Conservation (phyloP, 2,329 filamentous ascomycete species). For the Penicillium sp. region DNA sequence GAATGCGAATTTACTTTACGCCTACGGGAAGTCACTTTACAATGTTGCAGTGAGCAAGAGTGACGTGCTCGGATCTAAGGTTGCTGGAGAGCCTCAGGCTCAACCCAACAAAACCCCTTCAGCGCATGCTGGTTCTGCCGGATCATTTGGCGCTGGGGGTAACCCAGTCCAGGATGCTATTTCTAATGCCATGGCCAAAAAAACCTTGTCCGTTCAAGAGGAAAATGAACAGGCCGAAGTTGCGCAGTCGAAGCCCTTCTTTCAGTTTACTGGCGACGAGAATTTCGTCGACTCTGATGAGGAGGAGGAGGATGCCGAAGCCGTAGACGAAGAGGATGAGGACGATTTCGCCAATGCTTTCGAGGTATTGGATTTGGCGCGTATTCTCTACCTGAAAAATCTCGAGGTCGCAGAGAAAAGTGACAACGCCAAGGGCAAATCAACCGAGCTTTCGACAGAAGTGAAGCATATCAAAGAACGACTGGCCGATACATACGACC, state of each 20-base stretch:
- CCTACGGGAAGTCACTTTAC: conserved; percentile 91
- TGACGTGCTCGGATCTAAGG: conserved; percentile 85
- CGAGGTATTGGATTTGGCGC: conserved; percentile 63
- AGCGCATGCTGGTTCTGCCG: conserved; percentile 35
- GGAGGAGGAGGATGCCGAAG: conserved; percentile 46
- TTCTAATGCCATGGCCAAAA: conserved; percentile 20
- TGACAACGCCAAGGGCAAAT: conserved; percentile 49
- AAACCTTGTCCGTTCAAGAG: conserved; percentile 13
- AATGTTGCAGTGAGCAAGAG: conserved; percentile 92
- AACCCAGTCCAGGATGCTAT: conserved; percentile 29
- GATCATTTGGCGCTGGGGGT: conserved; percentile 16
- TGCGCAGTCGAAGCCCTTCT: conserved; percentile 61
- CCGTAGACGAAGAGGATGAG: conserved; percentile 58
- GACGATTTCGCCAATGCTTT: conserved; percentile 66
- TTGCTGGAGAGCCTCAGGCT: conserved; percentile 59
- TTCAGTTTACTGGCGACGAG: conserved; percentile 92
- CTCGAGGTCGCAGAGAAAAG: conserved; percentile 51
- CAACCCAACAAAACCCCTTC: conserved; percentile 52
- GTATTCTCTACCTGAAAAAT: conserved; percentile 59
- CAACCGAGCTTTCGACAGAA: conserved; percentile 40
- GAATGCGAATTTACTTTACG: conserved; percentile 91
- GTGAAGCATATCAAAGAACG: conserved; percentile 73
- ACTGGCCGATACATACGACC: conserved; percentile 87
- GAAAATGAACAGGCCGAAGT: conserved; percentile 10
- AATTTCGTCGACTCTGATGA: conserved; percentile 80